These are phyloP conservation scores for Phyllostachys edulis DNA, from an alignment of 176 grass and related monocot genomes.

Conservation along the genomic window DNA sequence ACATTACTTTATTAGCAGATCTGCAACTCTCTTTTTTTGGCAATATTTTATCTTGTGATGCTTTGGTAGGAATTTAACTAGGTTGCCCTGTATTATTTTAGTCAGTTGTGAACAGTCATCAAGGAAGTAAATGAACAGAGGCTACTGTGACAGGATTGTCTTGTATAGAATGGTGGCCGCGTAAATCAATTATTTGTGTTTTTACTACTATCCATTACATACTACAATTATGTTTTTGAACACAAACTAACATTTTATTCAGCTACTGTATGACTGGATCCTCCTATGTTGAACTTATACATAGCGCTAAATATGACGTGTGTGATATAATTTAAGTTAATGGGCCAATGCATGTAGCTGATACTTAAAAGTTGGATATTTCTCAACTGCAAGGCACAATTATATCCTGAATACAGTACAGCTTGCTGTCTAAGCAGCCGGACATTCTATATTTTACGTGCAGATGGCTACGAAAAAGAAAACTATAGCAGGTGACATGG, in stretches of 20 bases:
- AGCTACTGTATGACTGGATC: background rate
- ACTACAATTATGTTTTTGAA: background rate
- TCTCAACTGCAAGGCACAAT: background rate
- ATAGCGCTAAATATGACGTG: background rate
- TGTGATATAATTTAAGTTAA: background rate
- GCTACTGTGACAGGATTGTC: background rate
- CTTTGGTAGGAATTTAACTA: background rate
- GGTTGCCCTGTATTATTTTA: background rate
- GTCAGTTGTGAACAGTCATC: background rate
- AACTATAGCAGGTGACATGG: constrained; percentile 68
- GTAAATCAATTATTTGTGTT: background rate
- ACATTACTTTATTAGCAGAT: background rate
- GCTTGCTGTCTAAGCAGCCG: background rate
- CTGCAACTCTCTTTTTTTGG: background rate
- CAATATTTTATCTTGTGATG: background rate
- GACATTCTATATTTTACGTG: constrained; percentile 37
- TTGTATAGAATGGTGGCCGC: background rate
- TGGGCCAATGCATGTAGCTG: background rate
- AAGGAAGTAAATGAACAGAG: background rate
- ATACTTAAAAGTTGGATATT: background rate
- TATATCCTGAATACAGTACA: background rate
- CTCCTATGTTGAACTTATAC: background rate
- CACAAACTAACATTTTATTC: background rate
- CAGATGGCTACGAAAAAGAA: constrained; percentile 92
- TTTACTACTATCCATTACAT: background rate